A percentile compares a stretch with the other conserved stretches of the same genome.
Conservation (phyloP, 2,329 filamentous ascomycete species). For the Plectosphaerella sp. region DNA sequence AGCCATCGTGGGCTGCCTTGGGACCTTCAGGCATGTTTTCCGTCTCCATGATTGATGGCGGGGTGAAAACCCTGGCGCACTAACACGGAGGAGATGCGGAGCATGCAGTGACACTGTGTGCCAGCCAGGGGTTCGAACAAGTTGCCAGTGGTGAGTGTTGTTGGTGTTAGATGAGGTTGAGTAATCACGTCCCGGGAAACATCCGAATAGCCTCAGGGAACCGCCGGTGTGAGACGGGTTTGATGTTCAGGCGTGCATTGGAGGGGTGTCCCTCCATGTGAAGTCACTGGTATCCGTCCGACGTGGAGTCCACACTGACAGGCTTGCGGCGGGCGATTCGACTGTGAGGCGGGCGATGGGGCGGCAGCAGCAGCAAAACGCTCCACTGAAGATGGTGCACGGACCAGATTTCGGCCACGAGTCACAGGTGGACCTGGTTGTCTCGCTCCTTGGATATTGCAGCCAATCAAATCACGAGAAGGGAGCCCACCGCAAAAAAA, state of each 20-base stretch:
- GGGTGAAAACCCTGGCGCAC: background rate
- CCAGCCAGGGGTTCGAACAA: too few species aligned
- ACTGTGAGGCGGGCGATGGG: too few species aligned
- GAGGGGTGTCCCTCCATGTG: background rate
- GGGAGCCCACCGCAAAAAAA: background rate
- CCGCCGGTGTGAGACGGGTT: background rate
- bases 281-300: background rate
- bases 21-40: background rate
- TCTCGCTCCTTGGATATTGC: too few species aligned
- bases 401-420: background rate
- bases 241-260: background rate
- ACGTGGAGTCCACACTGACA: too few species aligned
- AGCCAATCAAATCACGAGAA: background rate
- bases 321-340: too few species aligned
- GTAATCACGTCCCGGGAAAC: too few species aligned
- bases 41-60: background rate
- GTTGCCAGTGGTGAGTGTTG: too few species aligned
- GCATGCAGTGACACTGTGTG: too few species aligned
- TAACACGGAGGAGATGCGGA: background rate
- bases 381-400: background rate
- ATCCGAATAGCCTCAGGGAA: too few species aligned
- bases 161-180: too few species aligned
- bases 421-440: background rate
- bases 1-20: constrained; percentile 6
- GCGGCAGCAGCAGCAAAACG: too few species aligned